Conservation (phyloP, 306 rosid genomes). For the Gastrolobium villosum region DNA sequence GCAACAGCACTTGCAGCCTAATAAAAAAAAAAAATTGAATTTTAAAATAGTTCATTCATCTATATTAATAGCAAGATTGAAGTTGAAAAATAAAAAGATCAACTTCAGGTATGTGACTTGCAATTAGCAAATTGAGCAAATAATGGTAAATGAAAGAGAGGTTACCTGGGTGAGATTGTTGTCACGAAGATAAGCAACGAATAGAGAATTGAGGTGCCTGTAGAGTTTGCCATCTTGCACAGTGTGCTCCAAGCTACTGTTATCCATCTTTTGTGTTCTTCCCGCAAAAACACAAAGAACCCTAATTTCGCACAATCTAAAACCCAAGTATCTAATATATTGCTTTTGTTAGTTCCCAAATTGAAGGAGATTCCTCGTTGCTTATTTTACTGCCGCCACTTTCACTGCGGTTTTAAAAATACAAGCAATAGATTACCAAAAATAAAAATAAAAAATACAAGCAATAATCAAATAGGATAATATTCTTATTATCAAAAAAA, state of each 20-base stretch:
- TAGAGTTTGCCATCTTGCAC: constrained; percentile 77
- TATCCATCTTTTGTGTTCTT: constrained; percentile 58
- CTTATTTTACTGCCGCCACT: constrained; percentile 14
- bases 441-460: too few relatives aligned
- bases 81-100: background rate
- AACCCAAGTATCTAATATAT: constrained; percentile 5
- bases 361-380: background rate
- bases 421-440: too few relatives aligned
- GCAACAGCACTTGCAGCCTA: constrained; percentile 94
- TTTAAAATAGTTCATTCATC: background rate
- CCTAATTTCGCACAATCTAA: background rate
- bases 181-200: constrained; percentile 89
- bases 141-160: background rate
- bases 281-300: background rate
- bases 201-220: constrained; percentile 82
- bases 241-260: constrained; percentile 60
- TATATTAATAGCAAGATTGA: background rate
- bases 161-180: constrained; percentile 79
- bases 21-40: background rate
- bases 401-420: background rate
- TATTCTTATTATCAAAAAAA: too few relatives aligned
- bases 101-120: background rate
- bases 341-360: background rate
- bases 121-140: background rate
- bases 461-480: too few relatives aligned